Conservation (phyloP, 1,139 yeast genomes). For the Blastobotrys persicus region DNA sequence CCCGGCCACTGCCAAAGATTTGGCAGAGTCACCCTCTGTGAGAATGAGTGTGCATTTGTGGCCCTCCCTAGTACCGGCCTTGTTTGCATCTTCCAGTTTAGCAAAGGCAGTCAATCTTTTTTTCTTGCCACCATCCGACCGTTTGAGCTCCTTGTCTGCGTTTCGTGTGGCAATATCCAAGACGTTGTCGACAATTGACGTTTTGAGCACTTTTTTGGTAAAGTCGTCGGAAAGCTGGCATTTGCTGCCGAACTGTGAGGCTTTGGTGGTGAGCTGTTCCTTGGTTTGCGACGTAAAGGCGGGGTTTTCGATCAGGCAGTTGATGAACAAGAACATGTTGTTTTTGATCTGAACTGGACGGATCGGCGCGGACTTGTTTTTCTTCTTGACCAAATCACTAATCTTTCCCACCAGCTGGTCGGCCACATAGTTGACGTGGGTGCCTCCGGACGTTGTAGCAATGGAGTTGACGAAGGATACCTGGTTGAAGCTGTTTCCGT, state of each 20-base stretch:
- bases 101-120: constrained; percentile 85
- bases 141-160: constrained; percentile 83
- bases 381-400: constrained; percentile 69
- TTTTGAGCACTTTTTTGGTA: constrained; percentile 66
- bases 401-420: constrained; percentile 83
- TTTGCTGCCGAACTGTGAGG: constrained; percentile 84
- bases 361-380: constrained; percentile 67
- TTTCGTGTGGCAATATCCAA: constrained; percentile 80
- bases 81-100: constrained; percentile 93
- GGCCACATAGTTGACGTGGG: constrained; percentile 84
- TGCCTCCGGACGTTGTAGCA: constrained; percentile 97
- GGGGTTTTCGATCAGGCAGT: constrained; percentile 93
- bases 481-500: constrained; percentile 77
- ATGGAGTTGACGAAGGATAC: constrained; percentile 96
- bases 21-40: constrained; percentile 98
- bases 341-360: constrained; percentile 87
- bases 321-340: constrained; percentile 85
- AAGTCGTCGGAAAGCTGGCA: constrained; percentile 73
- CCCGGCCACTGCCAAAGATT: constrained; percentile 90
- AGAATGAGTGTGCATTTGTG: constrained; percentile 86
- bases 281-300: constrained; percentile 98
- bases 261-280: constrained; percentile 89
- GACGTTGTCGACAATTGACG: constrained; percentile 80
- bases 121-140: constrained; percentile 93
- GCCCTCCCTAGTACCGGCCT: constrained; percentile 93